A percentile compares a stretch with the other conserved stretches of the same genome.
These are phyloP conservation scores for Leptodontidium sp. DNA, from an alignment of 2,329 filamentous ascomycete species.

Conservation along the genomic window DNA sequence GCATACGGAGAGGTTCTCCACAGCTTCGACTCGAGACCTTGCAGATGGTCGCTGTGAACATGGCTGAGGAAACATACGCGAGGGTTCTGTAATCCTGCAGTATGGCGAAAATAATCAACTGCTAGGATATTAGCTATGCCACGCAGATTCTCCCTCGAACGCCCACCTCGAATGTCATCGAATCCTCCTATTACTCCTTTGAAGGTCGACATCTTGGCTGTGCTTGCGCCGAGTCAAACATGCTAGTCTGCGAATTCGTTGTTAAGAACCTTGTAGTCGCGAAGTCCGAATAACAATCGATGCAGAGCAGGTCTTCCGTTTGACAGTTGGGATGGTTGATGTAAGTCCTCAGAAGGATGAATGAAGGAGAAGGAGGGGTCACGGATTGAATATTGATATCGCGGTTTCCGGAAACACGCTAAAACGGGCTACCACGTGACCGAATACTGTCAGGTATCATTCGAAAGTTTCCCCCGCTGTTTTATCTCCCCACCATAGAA, in stretches of 20 bases:
- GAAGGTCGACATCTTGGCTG: slow-evolving; percentile 75
- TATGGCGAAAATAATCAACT: slow-evolving; percentile 84
- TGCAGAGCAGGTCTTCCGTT: too few relatives aligned
- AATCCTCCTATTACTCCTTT: slow-evolving; percentile 78
- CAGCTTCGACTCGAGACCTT: slow-evolving; percentile 72
- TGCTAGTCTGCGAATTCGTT: background rate
- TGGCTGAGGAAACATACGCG: slow-evolving; percentile 91
- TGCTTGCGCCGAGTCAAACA: background rate
- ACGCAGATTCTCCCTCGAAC: background rate
- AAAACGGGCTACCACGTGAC: too few relatives aligned
- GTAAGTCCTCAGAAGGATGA: too few relatives aligned
- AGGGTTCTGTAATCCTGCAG: slow-evolving; percentile 63
- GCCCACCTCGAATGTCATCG: slow-evolving; percentile 74
- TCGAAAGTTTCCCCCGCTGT: too few relatives aligned
- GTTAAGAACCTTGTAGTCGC: too few relatives aligned
- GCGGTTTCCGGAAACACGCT: too few relatives aligned
- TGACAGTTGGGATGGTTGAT: too few relatives aligned
- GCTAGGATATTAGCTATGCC: slow-evolving; percentile 57
- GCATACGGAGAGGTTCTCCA: slow-evolving; percentile 76
- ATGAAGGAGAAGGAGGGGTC: too few relatives aligned
- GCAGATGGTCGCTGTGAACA: slow-evolving; percentile 89
- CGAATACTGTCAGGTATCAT: too few relatives aligned
- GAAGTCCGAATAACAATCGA: too few relatives aligned
- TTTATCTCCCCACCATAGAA: too few relatives aligned
- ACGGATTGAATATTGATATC: too few relatives aligned